These are phyloP conservation scores for Panus rudis DNA, from an alignment of 768 basidiomycete species.

Conservation along the genomic window DNA sequence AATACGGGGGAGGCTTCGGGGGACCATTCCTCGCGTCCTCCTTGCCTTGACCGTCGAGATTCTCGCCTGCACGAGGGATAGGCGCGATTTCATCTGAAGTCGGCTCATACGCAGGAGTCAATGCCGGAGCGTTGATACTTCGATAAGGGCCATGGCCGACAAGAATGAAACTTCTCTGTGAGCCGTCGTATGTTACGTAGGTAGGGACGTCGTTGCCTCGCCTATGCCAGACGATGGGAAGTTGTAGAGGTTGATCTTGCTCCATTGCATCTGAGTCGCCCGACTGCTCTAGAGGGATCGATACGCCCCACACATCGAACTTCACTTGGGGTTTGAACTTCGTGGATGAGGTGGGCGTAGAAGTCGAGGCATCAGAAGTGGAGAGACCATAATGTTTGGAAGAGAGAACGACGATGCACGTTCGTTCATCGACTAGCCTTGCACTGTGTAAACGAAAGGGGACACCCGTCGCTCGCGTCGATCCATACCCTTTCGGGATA, in stretches of 20 bases:
- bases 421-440: slow-evolving; percentile 27
- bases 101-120: slow-evolving; percentile 43
- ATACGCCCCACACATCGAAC: slow-evolving; percentile 64
- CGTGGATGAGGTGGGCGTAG: neutral
- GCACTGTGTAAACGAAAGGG: slow-evolving; percentile 43
- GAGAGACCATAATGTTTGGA: slow-evolving; percentile 37
- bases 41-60: slow-evolving; percentile 32
- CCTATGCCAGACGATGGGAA: slow-evolving; percentile 64
- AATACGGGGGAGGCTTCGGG: slow-evolving; percentile 70
- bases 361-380: slow-evolving; percentile 7
- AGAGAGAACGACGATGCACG: slow-evolving; percentile 47
- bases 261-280: slow-evolving; percentile 29
- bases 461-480: slow-evolving; percentile 21
- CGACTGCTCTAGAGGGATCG: slow-evolving; percentile 39
- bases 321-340: slow-evolving; percentile 19
- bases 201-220: slow-evolving; percentile 67
- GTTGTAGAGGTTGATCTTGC: slow-evolving; percentile 24
- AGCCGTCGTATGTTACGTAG: slow-evolving; percentile 40
- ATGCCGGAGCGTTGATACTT: slow-evolving; percentile 27
- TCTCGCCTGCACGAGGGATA: slow-evolving; percentile 58
- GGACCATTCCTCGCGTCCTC: slow-evolving; percentile 20
- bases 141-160: slow-evolving; percentile 54
- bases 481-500: slow-evolving; percentile 13
- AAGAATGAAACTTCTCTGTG: slow-evolving; percentile 43
- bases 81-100: slow-evolving; percentile 60